Conservation (phyloP, 31 red algal genomes). For the Odonthalia washingtoniensis region DNA sequence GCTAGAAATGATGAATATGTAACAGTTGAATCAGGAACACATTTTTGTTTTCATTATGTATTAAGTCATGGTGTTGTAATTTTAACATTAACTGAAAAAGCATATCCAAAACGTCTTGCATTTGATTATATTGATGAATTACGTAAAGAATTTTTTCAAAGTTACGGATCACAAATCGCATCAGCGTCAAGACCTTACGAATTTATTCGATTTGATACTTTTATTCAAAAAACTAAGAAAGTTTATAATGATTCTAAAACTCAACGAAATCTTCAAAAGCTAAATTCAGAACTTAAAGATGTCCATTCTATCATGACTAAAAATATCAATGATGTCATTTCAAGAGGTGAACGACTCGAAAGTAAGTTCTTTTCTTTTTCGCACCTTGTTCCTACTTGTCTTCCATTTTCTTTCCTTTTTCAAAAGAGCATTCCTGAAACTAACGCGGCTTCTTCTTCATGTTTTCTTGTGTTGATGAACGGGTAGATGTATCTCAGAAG, state of each 20-base stretch:
- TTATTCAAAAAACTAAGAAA: constrained; percentile 97
- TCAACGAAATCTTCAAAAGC: constrained; percentile 88
- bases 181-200: constrained; percentile 87
- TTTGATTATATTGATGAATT: constrained; percentile 96
- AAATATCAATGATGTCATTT: constrained; percentile 94
- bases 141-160: constrained; percentile 86
- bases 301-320: constrained; percentile 97
- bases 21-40: constrained; percentile 75
- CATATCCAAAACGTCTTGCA: constrained; percentile 91
- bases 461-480: not conserved
- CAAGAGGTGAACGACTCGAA: constrained; percentile 87
- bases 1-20: constrained; percentile 57
- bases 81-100: constrained; percentile 88
- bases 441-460: not conserved
- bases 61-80: constrained; percentile 70
- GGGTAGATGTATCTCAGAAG: constrained; percentile 75
- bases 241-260: constrained; percentile 94
- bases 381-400: not conserved
- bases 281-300: constrained; percentile 92
- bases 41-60: constrained; percentile 93
- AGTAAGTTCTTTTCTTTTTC: constrained; percentile 54
- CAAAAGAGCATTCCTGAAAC: not conserved
- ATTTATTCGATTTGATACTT: constrained; percentile 95
- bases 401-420: not conserved
- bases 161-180: constrained; percentile 83